These are phyloP conservation scores for Candida frijolesensis DNA, from an alignment of 1,139 yeast species.

Conservation along the genomic window DNA sequence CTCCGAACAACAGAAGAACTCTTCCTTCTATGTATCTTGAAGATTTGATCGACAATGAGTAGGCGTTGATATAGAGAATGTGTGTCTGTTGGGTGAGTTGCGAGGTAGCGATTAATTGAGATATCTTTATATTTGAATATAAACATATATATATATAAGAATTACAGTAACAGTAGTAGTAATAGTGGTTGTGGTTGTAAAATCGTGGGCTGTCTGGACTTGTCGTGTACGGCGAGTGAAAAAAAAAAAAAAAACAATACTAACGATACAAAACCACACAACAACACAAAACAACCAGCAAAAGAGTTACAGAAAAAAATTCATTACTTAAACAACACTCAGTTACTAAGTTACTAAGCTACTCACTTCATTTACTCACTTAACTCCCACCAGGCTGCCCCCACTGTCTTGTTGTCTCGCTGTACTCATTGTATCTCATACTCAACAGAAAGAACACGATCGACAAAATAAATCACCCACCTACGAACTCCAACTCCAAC, in stretches of 20 bases:
- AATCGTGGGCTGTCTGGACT: no score
- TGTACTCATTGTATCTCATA: no score
- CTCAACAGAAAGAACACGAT: no score
- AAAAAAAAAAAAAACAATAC: background rate
- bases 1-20: constrained; percentile 30
- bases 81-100: background rate
- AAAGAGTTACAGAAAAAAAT: constrained; percentile 1
- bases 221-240: no score
- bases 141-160: background rate
- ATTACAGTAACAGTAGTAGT: constrained; percentile 5
- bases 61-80: background rate
- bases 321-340: constrained; percentile 2
- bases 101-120: no score
- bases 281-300: background rate
- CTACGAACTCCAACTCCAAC: no score
- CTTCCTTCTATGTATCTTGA: constrained; percentile 63
- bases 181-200: background rate
- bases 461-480: no score
- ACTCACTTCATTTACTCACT: background rate
- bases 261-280: constrained; percentile 1
- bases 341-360: background rate
- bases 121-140: background rate
- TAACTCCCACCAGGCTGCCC: no score
- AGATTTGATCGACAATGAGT: constrained; percentile 48
- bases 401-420: no score